Conservation (phyloP, 2,329 filamentous ascomycete genomes). For the Alternaria consortialis region DNA sequence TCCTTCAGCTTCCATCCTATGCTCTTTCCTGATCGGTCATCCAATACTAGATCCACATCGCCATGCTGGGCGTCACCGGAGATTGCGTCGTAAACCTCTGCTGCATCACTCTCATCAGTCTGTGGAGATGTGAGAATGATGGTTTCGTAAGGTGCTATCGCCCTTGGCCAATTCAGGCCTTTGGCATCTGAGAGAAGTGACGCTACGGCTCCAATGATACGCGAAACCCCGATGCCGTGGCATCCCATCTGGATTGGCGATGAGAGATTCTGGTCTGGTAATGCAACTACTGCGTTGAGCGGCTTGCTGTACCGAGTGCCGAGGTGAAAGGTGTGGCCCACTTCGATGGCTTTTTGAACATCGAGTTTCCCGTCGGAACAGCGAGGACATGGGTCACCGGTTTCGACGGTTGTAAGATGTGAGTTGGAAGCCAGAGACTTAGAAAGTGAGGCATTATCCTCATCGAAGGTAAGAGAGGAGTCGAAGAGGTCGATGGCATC, state of each 20-base stretch:
- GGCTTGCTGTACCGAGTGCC: constrained; percentile 87
- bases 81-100: constrained; percentile 71
- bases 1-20: constrained; percentile 89
- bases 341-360: constrained; percentile 79
- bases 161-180: constrained; percentile 85
- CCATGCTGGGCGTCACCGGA: not conserved
- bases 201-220: constrained; percentile 86
- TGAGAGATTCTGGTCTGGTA: constrained; percentile 50
- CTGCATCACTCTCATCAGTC: constrained; percentile 59
- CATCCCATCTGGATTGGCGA: constrained; percentile 90
- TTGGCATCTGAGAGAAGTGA: constrained; percentile 73
- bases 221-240: constrained; percentile 91
- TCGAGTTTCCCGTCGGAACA: constrained; percentile 71
- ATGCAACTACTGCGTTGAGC: constrained; percentile 69
- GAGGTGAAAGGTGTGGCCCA: constrained; percentile 95
- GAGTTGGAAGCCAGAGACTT: not conserved
- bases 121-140: constrained; percentile 67
- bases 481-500: constrained; percentile 33
- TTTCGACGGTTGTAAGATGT: constrained; percentile 70
- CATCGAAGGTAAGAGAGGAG: constrained; percentile 9
- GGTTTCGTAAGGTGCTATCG: constrained; percentile 84
- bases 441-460: constrained; percentile 4
- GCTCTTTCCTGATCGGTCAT: constrained; percentile 60
- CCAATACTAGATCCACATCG: constrained; percentile 43
- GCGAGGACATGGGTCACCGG: constrained; percentile 76